Percentiles rank a stretch among this genome's conserved stretches.
phyloP scores from a whole-genome alignment of 176 grass and related monocot genomes.

The Cenchrus purpureus region DNA sequence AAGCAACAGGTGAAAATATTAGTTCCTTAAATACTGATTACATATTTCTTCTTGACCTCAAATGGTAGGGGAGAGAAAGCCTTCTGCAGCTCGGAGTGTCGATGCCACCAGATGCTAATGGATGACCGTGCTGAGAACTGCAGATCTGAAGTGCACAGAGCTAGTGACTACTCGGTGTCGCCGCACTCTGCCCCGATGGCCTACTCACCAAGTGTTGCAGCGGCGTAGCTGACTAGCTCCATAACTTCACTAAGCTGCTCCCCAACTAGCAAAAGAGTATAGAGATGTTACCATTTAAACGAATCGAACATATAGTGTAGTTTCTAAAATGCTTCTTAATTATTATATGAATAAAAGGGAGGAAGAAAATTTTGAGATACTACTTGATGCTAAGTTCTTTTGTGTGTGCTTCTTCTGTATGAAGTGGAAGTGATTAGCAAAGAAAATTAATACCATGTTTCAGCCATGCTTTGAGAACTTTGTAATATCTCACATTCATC shows the following conservation, averaged over 20 bases:
- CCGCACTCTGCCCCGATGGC: slow-evolving; percentile 44
- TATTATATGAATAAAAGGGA: slow-evolving; percentile 38
- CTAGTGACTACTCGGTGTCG: slow-evolving; percentile 19
- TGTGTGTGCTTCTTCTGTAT: slow-evolving; percentile 6
- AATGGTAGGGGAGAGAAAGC: slow-evolving; percentile 64
- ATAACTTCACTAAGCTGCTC: background rate
- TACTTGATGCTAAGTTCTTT: background rate
- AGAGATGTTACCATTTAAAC: slow-evolving; percentile 30
- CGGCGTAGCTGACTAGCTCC: background rate
- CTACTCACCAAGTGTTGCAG: slow-evolving; percentile 47
- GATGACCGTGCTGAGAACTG: slow-evolving; percentile 53
- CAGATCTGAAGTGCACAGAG: slow-evolving; percentile 40
- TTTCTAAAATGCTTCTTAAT: slow-evolving; percentile 3
- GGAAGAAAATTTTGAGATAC: slow-evolving; percentile 44
- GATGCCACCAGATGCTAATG: slow-evolving; percentile 58
- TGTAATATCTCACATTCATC: background rate
- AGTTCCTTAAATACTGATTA: background rate
- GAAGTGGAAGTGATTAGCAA: background rate
- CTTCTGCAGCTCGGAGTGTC: slow-evolving; percentile 68
- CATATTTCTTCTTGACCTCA: background rate
- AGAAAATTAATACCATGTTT: background rate
- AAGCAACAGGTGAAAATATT: background rate
- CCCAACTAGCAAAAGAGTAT: slow-evolving; percentile 13
- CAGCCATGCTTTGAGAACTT: no score
- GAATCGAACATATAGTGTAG: slow-evolving; percentile 29